Evolutionary conservation across 352 stramenopile genomes (phyloP), one percentile per base, ranked within the genome.

Genomic region (Elongisporangium anandrum): DNA sequence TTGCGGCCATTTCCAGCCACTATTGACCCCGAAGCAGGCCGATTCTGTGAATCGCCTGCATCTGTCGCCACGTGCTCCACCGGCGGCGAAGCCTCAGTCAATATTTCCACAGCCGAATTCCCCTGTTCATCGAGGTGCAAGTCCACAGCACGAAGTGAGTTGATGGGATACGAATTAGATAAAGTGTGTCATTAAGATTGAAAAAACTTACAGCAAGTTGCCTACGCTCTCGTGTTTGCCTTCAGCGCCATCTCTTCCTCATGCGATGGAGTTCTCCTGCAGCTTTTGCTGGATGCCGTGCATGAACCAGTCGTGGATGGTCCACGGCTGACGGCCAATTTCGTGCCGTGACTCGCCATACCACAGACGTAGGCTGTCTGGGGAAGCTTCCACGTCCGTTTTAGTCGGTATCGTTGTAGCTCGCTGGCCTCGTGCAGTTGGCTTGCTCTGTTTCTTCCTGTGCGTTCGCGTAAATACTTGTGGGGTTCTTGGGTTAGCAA

Each of bases 11-110:
- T 89, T 87, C 63, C 63, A 73, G 12, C 67, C 77, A 13, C 48
- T 89, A 2, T 59, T 89, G 38, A 72, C 73, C 9, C 55, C 77
- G 0, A 60, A 68, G 9, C 79, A 89, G 53, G 67, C 67, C 13
- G 67, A 83, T 50, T 76, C 77, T 0, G 75, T 85, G 0, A 80
- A 81, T 63, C 69, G 77, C 4, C 60, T 87, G 0, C 65, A 84
- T 50, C 48, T 77, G 9, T 81, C 65, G 15, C 64, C 70, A 0
- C 62, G 66, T 12, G 60, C 64, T 1, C 68, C 68, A 21, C 41
- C 55, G 6, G 22, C 64, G 26, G 17, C 26, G n/a, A 52, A 15
- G 9, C 55, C 63, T 19, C 57, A 54, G 13, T 61, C 13, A 15
- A 4, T 16, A 51, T 6, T 13, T 7, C 47, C 19, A 8, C 23